Base-by-base conservation (phyloP, 2,329 filamentous ascomycete genomes). In the Arthrobotrys pseudoclavata region DNA sequence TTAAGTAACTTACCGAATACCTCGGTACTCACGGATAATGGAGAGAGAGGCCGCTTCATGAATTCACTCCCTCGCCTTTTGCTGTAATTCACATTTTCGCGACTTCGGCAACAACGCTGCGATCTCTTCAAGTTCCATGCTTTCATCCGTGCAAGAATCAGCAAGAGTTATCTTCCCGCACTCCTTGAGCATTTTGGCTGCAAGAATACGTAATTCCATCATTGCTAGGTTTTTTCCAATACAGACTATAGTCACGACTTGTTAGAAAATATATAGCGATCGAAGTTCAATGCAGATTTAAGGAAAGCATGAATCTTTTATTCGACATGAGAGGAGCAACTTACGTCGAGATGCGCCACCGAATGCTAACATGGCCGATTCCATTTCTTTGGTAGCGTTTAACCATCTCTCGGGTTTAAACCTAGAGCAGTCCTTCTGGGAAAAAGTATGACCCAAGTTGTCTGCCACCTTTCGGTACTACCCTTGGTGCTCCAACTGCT, bases 361-460 rank as follows among this genome's bases (percentile, higher is more conserved):
- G 47, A 68, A 55, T 20, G 66, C 50, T 15, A 9, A 18, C 15
- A 42, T 42, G 3, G 40, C 15, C 3, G 40, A n/a, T 7, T 69
- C 29, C 66, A 69, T 69, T 13, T 69, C 66, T 5, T 61, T 24
- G 0, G 66, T 60, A 7, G 66, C 4, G 34, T 69, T 69, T 37
- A 48, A 12, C 66, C 66, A 69, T 50, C 66, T 69, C 52, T 69
- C 66, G n/a, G 66, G 66, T 18, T 34, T 50, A 37, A 69, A 69
- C 1, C 66, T 69, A 48, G 34, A 40, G 40, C 15, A 4, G 40
- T 13, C 26, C 26, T 15, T 15, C 64, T 6, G 71, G 55, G 7
- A 76, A 12, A 18, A 34, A 76, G 61, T 69, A 76, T 9, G 24
- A 13, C 15, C 71, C 64, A 10, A 76, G n/a, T 42, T 31, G 29